Base-by-base conservation (phyloP, 2,329 filamentous ascomycete genomes). In the Fusarium haematococcum region DNA sequence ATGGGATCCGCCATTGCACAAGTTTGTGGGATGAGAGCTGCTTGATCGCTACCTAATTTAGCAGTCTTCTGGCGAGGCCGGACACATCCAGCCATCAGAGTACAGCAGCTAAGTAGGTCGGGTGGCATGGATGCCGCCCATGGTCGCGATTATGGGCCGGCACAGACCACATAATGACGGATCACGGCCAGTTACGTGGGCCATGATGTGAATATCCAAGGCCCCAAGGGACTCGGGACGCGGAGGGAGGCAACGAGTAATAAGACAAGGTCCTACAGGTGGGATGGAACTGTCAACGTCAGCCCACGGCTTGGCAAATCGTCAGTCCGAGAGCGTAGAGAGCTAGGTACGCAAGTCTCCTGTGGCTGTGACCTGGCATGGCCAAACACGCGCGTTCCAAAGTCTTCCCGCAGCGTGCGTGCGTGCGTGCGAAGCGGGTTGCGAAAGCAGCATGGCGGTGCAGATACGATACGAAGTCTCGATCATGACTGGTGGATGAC, bases 241-340 rank as follows among this genome's bases (percentile, higher is more conserved):
- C 23, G 37, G 45, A 33, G 48, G 25, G n/a, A 14, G 48, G 61
- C 45, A 35, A 30, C 63, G 48, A 64, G 59, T 35, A 25, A 41
- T 56, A 60, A 63, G 60, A 61, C 69, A 60, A 37, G 45, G 45
- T 50, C 25, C 45, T 50, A 30, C 14, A 43, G n/a, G 63, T 75
- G 73, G 25, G 25, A 50, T 50, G 69, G 45, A 73, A 68, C 69
- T 54, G 67, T 68, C 67, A 69, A 75, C 77, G 77, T 78, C 74
- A 79, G 74, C 77, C 69, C 57, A 69, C 41, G 67, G 67, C 73
- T 77, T 77, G 74, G 76, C 75, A 45, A 74, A 72, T 69, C 70
- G 58, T 25, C 56, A 45, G 65, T 68, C 35, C 58, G 54, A 48
- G 62, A 67, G 41, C 48, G 48, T 16, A 30, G 50, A 56, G 64